These are phyloP conservation scores for Fraxinus excelsior DNA, from an alignment of 257 asterid genomes.

Conservation along the genomic window DNA sequence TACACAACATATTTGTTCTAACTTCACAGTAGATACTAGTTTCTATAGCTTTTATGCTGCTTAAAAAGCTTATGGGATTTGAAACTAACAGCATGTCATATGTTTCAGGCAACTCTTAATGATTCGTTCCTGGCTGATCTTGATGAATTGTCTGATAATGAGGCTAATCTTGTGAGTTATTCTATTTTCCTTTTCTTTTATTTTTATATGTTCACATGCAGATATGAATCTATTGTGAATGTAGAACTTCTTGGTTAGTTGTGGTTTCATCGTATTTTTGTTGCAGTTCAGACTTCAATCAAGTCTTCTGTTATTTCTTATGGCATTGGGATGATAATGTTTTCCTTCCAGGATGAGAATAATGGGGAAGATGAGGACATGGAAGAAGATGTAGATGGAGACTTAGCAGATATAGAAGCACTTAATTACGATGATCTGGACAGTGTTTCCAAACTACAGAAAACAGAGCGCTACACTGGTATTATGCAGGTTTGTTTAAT, in stretches of 20 bases:
- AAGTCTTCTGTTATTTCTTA: conserved; percentile 17
- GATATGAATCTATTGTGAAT: conserved; percentile 5
- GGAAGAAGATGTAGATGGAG: conserved; percentile 93
- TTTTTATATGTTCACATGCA: not conserved
- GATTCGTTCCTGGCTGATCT: conserved; percentile 98
- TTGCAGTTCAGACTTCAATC: not conserved
- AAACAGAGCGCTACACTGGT: conserved; percentile 66
- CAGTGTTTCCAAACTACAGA: conserved; percentile 88
- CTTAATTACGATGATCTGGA: conserved; percentile 93
- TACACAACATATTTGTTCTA: not conserved
- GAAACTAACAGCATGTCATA: conserved; percentile 9
- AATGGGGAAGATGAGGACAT: conserved; percentile 59
- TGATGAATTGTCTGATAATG: conserved; percentile 89
- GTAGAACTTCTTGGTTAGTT: not conserved
- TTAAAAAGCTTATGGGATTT: not conserved
- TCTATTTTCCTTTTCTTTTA: not conserved
- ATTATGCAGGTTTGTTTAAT: conserved; percentile 69
- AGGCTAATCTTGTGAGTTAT: conserved; percentile 72
- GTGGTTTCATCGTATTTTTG: not conserved
- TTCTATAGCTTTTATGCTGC: conserved; percentile 2
- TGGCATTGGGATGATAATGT: conserved; percentile 12
- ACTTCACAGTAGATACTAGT: not conserved
- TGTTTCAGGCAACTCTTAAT: conserved; percentile 86
- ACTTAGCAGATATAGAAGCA: conserved; percentile 86
- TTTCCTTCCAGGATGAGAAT: conserved; percentile 62